These are phyloP conservation scores for Rhizopogon roseolus DNA, from an alignment of 768 basidiomycete genomes.

Conservation along the genomic window DNA sequence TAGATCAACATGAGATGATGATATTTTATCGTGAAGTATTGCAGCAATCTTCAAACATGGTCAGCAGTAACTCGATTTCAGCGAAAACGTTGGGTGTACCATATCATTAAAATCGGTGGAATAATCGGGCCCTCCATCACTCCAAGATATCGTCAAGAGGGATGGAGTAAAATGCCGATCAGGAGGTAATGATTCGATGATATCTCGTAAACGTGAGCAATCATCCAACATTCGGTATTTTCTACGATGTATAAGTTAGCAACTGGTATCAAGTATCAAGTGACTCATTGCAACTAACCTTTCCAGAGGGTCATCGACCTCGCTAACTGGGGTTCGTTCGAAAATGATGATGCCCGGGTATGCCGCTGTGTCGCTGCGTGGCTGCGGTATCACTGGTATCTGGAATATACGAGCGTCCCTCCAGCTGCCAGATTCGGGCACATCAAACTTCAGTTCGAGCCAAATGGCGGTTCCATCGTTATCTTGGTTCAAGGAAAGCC, in stretches of 20 bases:
- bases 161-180: slow-evolving; percentile 60
- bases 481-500: slow-evolving; percentile 73
- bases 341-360: slow-evolving; percentile 72
- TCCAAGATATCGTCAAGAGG: slow-evolving; percentile 59
- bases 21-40: slow-evolving; percentile 40
- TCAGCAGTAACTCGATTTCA: slow-evolving; percentile 2
- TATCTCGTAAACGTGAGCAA: slow-evolving; percentile 62
- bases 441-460: slow-evolving; percentile 72
- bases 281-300: slow-evolving; percentile 37
- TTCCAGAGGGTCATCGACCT: slow-evolving; percentile 60
- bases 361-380: slow-evolving; percentile 11
- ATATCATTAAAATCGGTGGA: slow-evolving; percentile 53
- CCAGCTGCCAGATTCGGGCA: slow-evolving; percentile 64
- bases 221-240: slow-evolving; percentile 73
- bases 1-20: slow-evolving; percentile 38
- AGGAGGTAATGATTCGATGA: slow-evolving; percentile 48
- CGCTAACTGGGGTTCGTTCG: slow-evolving; percentile 65
- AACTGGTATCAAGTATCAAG: not conserved
- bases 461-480: slow-evolving; percentile 76
- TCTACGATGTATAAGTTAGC: slow-evolving; percentile 27
- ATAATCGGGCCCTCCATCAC: slow-evolving; percentile 35
- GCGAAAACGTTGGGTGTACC: slow-evolving; percentile 34
- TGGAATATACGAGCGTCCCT: slow-evolving; percentile 53
- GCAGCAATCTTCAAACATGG: slow-evolving; percentile 40
- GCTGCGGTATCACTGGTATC: slow-evolving; percentile 41